A percentile compares a stretch with the other conserved stretches of the same genome.
Evolutionary conservation across 176 grass and related monocot genomes (phyloP).

Genomic region (Bothriochloa decipiens): DNA sequence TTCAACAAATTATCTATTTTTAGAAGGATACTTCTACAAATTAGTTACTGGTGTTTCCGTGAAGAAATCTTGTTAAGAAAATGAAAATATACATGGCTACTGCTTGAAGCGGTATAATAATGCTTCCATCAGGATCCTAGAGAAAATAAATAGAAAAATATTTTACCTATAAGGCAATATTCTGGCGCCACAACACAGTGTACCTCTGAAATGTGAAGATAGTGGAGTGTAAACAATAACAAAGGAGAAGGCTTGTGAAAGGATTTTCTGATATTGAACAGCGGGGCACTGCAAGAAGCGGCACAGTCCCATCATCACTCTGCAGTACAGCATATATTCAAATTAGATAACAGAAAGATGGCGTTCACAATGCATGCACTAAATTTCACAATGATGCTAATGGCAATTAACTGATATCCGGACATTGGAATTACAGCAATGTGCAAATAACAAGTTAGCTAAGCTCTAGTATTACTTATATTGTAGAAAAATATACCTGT

Average conservation of each 20-base stretch:
- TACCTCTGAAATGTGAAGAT: slow-evolving; percentile 52
- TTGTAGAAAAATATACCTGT: slow-evolving; percentile 57
- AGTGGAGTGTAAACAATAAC: slow-evolving; percentile 66
- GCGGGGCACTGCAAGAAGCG: slow-evolving; percentile 78
- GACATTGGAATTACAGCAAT: neutral
- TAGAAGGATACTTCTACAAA: neutral
- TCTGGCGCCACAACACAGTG: slow-evolving; percentile 69
- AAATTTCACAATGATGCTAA: neutral
- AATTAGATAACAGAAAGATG: slow-evolving; percentile 45
- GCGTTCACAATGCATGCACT: neutral
- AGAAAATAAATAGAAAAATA: slow-evolving; percentile 46
- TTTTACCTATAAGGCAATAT: slow-evolving; percentile 91
- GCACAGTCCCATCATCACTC: slow-evolving; percentile 87
- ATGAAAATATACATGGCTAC: slow-evolving; percentile 9
- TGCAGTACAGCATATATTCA: slow-evolving; percentile 48
- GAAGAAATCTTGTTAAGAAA: slow-evolving; percentile 2
- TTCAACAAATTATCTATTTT: neutral
- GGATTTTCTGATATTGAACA: slow-evolving; percentile 93
- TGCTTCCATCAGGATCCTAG: neutral
- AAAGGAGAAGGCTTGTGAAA: slow-evolving; percentile 94
- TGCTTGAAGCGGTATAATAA: slow-evolving; percentile 29
- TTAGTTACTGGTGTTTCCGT: neutral
- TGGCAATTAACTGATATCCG: neutral
- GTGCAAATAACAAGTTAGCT: slow-evolving; percentile 1
- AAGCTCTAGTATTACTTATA: neutral